Evolutionary conservation across 176 grass and related monocot genomes (phyloP).

Genomic region (Eleusine indica): DNA sequence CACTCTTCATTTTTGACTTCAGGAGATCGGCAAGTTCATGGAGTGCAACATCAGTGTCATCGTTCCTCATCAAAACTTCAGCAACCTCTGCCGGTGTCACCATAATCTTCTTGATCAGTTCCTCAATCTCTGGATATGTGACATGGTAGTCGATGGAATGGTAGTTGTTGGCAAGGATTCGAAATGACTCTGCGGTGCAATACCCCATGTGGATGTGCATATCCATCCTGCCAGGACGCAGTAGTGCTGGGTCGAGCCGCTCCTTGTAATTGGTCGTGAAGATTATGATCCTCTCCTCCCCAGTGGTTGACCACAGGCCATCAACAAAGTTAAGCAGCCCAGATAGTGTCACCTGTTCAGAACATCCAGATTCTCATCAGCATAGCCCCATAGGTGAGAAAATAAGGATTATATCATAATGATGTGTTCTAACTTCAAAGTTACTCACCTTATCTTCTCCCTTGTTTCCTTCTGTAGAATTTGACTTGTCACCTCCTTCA

Average conservation of each 20-base stretch:
- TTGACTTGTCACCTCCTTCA: slow-evolving; percentile 31
- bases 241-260: slow-evolving; percentile 68
- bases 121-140: slow-evolving; percentile 55
- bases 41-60: slow-evolving; percentile 43
- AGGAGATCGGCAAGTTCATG: slow-evolving; percentile 53
- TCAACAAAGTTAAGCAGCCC: slow-evolving; percentile 85
- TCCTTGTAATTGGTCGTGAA: slow-evolving; percentile 97
- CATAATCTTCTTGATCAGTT: slow-evolving; percentile 36
- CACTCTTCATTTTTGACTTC: slow-evolving; percentile 50
- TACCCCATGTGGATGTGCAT: slow-evolving; percentile 94
- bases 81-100: slow-evolving; percentile 79
- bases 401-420: not conserved
- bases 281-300: slow-evolving; percentile 80
- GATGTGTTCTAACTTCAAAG: slow-evolving; percentile 9
- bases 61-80: slow-evolving; percentile 73
- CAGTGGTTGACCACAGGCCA: slow-evolving; percentile 80
- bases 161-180: slow-evolving; percentile 75
- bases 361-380: slow-evolving; percentile 10
- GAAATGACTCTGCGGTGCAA: slow-evolving; percentile 66
- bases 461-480: slow-evolving; percentile 43
- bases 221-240: slow-evolving; percentile 88
- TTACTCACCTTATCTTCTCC: slow-evolving; percentile 49
- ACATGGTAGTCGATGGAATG: slow-evolving; percentile 54
- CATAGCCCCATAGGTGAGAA: slow-evolving; percentile 8
- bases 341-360: slow-evolving; percentile 57